Base-by-base conservation (phyloP, 495 filamentous ascomycete species). In the Xylaria acuta region DNA sequence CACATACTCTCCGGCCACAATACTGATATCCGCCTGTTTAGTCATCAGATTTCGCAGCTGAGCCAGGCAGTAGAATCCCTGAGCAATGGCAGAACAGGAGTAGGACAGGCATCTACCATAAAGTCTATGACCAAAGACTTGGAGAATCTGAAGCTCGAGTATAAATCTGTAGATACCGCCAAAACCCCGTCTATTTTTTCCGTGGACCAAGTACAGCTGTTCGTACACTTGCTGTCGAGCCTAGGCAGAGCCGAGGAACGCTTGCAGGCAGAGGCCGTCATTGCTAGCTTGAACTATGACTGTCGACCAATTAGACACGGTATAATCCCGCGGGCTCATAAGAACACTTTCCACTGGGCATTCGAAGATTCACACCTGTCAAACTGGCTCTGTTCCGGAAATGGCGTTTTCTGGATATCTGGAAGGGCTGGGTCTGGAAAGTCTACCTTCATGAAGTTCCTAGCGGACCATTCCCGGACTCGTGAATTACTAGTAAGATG, bases 371-470 rank as follows among this genome's bases (percentile, higher is more conserved):
- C 47, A 22, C 47, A 22, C 6, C n/a, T 51, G n/a, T 51, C n/a
- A 22, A 51, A 22, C 47, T 51, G 47, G 47, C 47, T 51, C 8
- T 22, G n/a, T 51, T 51, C 47, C 47, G 47, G 47, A 22, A 51
- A 6, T 25, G n/a, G 47, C 20, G 3, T 51, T 2, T 51, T 51
- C n/a, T 51, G 47, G 47, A n/a, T 51, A 11, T 51, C 47, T 7
- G 47, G 47, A 22, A 51, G n/a, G n/a, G 47, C 47, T 51, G 47
- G 47, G 47, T 51, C 47, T 51, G 47, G 47, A 51, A 51, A 51
- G 47, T 51, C 47, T 51, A 51, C 47, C 0, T 51, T 51, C 12
- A 22, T 51, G 47, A 51, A 51, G 47, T 51, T 51, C n/a, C n/a
- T 51, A 9, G 47, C 47, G 8, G 47, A 22, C 8, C 47, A 51